phyloP scores from a whole-genome alignment of 306 rosid genomes.

The Spatholobus suberectus region DNA sequence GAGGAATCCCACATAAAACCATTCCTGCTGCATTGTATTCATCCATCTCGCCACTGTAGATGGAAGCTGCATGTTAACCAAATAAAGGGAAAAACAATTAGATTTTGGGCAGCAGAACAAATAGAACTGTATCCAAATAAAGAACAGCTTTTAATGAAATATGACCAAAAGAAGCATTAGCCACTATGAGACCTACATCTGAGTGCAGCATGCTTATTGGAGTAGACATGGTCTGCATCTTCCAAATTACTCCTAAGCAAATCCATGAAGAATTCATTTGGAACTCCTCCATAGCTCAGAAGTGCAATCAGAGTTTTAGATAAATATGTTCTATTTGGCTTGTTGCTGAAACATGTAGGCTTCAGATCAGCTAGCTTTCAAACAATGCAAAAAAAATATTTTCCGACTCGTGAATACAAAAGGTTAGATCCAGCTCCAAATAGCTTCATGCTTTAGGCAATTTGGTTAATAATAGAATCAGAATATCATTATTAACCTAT shows the following conservation, averaged over 20 bases:
- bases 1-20: constrained; percentile 76
- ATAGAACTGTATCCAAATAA: constrained; percentile 16
- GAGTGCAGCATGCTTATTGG: constrained; percentile 65
- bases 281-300: constrained; percentile 85
- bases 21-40: constrained; percentile 58
- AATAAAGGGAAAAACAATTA: neutral
- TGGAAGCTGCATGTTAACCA: constrained; percentile 54
- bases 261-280: constrained; percentile 64
- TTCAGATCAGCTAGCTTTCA: constrained; percentile 35
- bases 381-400: constrained; percentile 12
- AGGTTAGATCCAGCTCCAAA: neutral
- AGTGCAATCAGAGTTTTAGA: constrained; percentile 69
- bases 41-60: constrained; percentile 61
- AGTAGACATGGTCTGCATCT: constrained; percentile 50
- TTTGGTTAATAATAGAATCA: constrained; percentile 7
- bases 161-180: neutral
- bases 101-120: neutral
- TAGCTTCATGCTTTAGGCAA: neutral
- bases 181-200: constrained; percentile 53
- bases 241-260: constrained; percentile 53
- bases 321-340: constrained; percentile 56
- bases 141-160: neutral
- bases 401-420: neutral
- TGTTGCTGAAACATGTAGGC: constrained; percentile 58
- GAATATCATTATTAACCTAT: neutral